A percentile compares a stretch with the other conserved stretches of the same genome.
phyloP scores from a whole-genome alignment of 441 rosid genomes.

The Brassica balearica region DNA sequence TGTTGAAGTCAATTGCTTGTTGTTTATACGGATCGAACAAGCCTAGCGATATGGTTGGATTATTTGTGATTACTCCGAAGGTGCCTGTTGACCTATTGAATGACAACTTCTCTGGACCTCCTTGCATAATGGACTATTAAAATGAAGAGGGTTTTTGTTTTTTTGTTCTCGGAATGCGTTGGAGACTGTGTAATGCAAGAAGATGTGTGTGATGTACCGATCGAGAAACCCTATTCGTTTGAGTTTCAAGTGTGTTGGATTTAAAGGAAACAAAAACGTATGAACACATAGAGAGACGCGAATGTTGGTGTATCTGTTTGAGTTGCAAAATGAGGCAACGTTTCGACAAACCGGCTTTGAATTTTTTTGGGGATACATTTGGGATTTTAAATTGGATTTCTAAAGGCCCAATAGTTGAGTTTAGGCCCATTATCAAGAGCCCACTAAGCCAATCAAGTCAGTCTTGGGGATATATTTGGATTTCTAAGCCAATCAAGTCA shows the following conservation, averaged over 20 bases:
- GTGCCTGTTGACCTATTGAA: not conserved
- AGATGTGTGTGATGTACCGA: no score
- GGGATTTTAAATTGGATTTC: no score
- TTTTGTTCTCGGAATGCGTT: not conserved
- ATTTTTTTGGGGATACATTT: no score
- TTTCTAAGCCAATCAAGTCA: no score
- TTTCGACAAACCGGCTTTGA: no score
- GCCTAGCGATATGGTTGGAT: not conserved
- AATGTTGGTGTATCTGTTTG: not conserved
- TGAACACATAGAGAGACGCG: conserved; percentile 15
- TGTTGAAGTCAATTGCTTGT: conserved; percentile 1
- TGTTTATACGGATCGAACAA: conserved; percentile 15
- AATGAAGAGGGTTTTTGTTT: not conserved
- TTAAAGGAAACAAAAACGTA: conserved; percentile 3
- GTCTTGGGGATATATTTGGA: no score
- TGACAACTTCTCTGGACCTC: not conserved
- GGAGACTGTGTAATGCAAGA: no score
- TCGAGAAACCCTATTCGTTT: not conserved
- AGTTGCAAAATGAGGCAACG: no score
- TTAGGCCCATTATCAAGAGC: no score
- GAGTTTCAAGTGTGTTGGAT: not conserved
- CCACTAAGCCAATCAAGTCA: no score
- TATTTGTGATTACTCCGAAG: not conserved
- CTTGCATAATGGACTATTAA: conserved; percentile 7
- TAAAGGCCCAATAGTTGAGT: no score